A percentile compares a stretch with the other conserved stretches of the same genome.
Evolutionary conservation across 441 rosid genomes (phyloP).

Genomic region (Sinapis alba): DNA sequence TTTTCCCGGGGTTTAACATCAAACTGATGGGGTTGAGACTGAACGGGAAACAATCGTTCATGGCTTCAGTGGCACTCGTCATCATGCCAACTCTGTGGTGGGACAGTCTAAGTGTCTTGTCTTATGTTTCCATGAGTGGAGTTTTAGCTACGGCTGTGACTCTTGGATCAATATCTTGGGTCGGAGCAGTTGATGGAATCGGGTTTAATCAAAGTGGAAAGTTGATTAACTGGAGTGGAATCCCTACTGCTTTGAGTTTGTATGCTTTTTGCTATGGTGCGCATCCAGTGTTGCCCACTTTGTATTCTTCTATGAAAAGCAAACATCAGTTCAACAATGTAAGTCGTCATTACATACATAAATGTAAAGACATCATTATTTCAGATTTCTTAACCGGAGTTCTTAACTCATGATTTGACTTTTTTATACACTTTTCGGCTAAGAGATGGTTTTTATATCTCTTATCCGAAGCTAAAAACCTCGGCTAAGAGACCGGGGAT

Average conservation of each 20-base stretch:
- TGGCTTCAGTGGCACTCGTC: constrained; percentile 31
- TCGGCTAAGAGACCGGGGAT: too few relatives aligned
- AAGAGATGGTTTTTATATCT: too few relatives aligned
- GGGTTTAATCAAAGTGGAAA: constrained; percentile 43
- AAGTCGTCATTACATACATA: constrained; percentile 28
- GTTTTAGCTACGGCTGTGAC: constrained; percentile 41
- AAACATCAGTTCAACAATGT: constrained; percentile 43
- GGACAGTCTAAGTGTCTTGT: constrained; percentile 39
- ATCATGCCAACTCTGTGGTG: constrained; percentile 47
- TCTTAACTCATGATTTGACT: too few relatives aligned
- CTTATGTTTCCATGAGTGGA: constrained; percentile 46
- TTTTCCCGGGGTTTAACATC: constrained; percentile 39
- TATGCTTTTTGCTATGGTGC: constrained; percentile 47
- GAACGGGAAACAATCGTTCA: constrained; percentile 39
- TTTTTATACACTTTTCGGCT: too few relatives aligned
- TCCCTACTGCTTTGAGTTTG: constrained; percentile 43
- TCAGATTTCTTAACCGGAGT: too few relatives aligned
- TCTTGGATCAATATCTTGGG: constrained; percentile 38
- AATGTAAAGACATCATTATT: too few relatives aligned
- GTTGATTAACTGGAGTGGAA: constrained; percentile 36
- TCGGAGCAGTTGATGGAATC: constrained; percentile 41
- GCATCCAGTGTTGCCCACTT: constrained; percentile 45
- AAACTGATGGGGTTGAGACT: constrained; percentile 20
- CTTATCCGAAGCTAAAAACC: too few relatives aligned
- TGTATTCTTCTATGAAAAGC: constrained; percentile 46